Percentiles rank a stretch among this genome's conserved stretches.
Conservation (phyloP, 1,284 basidiomycete genomes). For the Tilletia setariae region DNA sequence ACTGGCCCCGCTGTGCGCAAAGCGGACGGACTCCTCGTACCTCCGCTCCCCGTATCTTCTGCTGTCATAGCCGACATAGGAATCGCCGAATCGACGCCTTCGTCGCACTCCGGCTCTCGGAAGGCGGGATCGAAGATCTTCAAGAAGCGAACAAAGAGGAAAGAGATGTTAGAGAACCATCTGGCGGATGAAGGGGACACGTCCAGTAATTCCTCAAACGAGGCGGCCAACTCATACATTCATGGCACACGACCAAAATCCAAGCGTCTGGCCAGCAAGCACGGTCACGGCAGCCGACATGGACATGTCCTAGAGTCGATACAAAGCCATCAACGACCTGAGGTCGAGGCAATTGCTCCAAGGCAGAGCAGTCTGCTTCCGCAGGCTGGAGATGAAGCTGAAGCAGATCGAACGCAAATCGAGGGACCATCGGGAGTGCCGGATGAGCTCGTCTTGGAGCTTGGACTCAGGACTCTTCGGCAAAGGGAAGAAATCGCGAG, state of each 20-base stretch:
- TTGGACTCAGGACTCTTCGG: not conserved
- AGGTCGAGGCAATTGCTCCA: not conserved
- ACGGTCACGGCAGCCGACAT: conserved; percentile 12
- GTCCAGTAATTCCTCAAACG: conserved; percentile 3
- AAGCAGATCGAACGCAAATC: not conserved
- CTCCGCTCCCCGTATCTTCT: not conserved
- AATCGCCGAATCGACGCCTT: too few relatives aligned
- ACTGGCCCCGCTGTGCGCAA: not conserved
- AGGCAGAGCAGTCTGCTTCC: not conserved
- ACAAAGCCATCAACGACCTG: too few relatives aligned
- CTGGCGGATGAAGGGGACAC: not conserved
- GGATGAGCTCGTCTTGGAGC: not conserved
- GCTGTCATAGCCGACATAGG: too few relatives aligned
- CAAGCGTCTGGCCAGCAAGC: not conserved
- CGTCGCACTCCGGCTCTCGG: too few relatives aligned
- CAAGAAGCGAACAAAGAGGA: too few relatives aligned
- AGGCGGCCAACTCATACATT: conserved; percentile 5
- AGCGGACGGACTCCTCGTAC: conserved; percentile 2
- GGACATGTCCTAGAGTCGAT: not conserved
- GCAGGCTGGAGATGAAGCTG: not conserved
- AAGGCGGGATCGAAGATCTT: too few relatives aligned
- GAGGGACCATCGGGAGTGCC: not conserved
- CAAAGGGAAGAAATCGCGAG: conserved; percentile 7
- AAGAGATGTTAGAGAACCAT: too few relatives aligned
- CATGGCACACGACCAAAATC: not conserved